Percentiles rank a stretch among this genome's conserved stretches.
phyloP scores from a whole-genome alignment of 2,329 filamentous ascomycete genomes.

The Trichoderma guizhouense region DNA sequence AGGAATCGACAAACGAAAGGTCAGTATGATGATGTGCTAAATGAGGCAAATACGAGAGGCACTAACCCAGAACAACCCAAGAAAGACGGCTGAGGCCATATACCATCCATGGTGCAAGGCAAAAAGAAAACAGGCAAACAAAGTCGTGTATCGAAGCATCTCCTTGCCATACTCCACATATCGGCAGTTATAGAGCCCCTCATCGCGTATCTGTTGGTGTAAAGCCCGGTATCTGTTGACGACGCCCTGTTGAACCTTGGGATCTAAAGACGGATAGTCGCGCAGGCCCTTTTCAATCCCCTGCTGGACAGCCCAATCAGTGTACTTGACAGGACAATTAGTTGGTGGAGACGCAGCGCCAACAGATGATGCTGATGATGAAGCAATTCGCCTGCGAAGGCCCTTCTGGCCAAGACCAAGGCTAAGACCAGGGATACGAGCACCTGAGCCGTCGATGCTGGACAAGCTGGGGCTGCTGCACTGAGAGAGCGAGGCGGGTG shows the following conservation, averaged over 20 bases:
- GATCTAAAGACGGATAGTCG: conserved; percentile 77
- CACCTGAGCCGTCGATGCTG: neutral
- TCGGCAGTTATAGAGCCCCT: conserved; percentile 80
- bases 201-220: conserved; percentile 65
- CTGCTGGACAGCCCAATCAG: conserved; percentile 36
- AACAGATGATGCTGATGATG: neutral
- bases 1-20: conserved; percentile 34
- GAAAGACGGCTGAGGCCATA: conserved; percentile 58
- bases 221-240: conserved; percentile 78
- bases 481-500: neutral
- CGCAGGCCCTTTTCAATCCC: conserved; percentile 61
- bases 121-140: conserved; percentile 60
- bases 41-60: neutral
- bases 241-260: conserved; percentile 69
- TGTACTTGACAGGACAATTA: conserved; percentile 61
- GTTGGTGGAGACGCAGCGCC: conserved; percentile 20
- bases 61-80: conserved; percentile 54
- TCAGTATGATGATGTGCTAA: neutral
- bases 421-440: neutral
- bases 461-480: conserved; percentile 10
- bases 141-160: conserved; percentile 61
- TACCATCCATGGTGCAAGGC: conserved; percentile 66
- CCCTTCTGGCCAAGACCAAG: neutral
- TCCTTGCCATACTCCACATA: conserved; percentile 79
- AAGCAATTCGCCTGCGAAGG: conserved; percentile 7